Evolutionary conservation across 1,284 basidiomycete species (phyloP).

Genomic region (Melampsora occidentalis): DNA sequence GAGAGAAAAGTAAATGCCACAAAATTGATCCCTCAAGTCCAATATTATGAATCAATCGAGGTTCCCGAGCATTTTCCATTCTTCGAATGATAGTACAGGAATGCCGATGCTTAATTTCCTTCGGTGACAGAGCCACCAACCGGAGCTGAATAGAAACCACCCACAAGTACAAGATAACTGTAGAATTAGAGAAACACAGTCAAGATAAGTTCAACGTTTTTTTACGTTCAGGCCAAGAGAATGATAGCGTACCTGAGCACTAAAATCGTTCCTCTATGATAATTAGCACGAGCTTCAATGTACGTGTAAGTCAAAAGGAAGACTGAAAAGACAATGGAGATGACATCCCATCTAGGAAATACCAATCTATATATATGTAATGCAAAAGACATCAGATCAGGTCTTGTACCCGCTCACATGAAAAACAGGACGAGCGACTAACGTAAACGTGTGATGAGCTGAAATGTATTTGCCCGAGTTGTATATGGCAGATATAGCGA

Average conservation of each 20-base stretch:
- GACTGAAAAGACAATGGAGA: constrained; percentile 72
- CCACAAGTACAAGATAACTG: constrained; percentile 43
- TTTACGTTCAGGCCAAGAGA: too few species aligned
- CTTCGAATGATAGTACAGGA: too few species aligned
- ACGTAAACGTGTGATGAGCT: constrained; percentile 77
- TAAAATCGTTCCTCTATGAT: constrained; percentile 56
- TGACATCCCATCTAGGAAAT: constrained; percentile 98
- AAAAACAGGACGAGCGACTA: constrained; percentile 48
- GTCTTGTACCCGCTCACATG: too few species aligned
- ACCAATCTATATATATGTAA: constrained; percentile 67
- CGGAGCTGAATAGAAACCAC: constrained; percentile 42
- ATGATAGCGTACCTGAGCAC: constrained; percentile 27
- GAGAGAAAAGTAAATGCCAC: too few species aligned
- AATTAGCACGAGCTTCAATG: constrained; percentile 96
- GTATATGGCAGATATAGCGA: constrained; percentile 94
- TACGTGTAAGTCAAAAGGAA: constrained; percentile 99
- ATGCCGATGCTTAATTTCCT: background rate
- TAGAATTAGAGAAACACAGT: background rate
- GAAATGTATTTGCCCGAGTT: constrained; percentile 68
- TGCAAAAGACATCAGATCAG: background rate
- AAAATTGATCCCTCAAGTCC: too few species aligned
- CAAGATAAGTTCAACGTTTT: background rate
- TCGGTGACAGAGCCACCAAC: constrained; percentile 7
- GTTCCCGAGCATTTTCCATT: too few species aligned
- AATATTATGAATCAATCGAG: too few species aligned